A percentile compares a stretch with the other conserved stretches of the same genome.
Evolutionary conservation across 2,329 filamentous ascomycete genomes (phyloP).

Genomic region (Penicillium palitans): DNA sequence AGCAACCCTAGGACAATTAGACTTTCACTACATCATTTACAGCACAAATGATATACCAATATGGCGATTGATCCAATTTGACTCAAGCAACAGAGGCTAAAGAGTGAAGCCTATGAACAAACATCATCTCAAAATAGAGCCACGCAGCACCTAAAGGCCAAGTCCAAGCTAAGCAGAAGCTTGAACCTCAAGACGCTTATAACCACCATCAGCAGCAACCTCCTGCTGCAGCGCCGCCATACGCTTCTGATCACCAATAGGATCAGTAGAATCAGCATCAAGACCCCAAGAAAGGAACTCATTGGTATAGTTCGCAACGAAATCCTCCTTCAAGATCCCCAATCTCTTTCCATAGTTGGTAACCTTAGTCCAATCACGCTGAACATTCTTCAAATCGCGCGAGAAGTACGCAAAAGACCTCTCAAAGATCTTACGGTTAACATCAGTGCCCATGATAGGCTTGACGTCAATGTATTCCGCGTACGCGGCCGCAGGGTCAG

Average conservation of each 20-base stretch:
- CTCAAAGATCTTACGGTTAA: constrained; percentile 79
- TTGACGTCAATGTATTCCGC: constrained; percentile 71
- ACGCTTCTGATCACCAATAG: constrained; percentile 70
- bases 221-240: constrained; percentile 70
- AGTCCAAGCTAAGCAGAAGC: constrained; percentile 25
- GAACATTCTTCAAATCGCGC: constrained; percentile 71
- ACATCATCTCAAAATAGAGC: not conserved
- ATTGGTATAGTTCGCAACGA: constrained; percentile 74
- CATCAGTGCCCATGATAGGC: constrained; percentile 64
- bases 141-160: not conserved
- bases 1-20: not conserved
- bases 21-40: not conserved
- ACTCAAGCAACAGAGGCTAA: constrained; percentile 1
- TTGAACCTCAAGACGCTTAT: constrained; percentile 37
- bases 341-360: constrained; percentile 74
- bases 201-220: constrained; percentile 66
- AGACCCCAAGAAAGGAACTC: constrained; percentile 66
- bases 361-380: constrained; percentile 74
- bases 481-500: constrained; percentile 63
- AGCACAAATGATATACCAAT: not conserved
- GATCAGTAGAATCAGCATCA: constrained; percentile 65
- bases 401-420: constrained; percentile 76
- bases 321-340: constrained; percentile 63
- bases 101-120: constrained; percentile 16
- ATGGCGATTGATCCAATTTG: not conserved